Percentiles rank a stretch among this genome's conserved stretches.
Conservation (phyloP, 768 basidiomycete species). For the Pholiota molesta region DNA sequence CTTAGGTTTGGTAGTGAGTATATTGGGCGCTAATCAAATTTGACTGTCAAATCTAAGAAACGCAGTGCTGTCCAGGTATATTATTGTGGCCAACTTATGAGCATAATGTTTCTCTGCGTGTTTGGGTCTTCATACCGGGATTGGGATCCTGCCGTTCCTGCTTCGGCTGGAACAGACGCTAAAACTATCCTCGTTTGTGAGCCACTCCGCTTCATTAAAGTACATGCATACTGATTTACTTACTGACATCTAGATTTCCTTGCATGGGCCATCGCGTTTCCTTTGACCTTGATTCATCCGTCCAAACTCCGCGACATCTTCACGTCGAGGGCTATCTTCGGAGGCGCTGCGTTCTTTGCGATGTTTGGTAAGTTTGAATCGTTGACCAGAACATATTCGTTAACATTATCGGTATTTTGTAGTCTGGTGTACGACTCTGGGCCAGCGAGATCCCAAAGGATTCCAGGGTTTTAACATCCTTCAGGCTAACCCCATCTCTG, state of each 20-base stretch:
- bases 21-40: no score
- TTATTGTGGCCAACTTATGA: conserved; percentile 16
- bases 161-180: conserved; percentile 19
- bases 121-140: conserved; percentile 14
- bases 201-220: not conserved
- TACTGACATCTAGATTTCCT: conserved; percentile 12
- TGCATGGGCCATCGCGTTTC: conserved; percentile 15
- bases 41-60: not conserved
- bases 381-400: not conserved
- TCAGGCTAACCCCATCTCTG: conserved; percentile 13
- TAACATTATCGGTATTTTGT: not conserved
- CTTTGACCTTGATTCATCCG: conserved; percentile 13
- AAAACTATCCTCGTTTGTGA: conserved; percentile 19
- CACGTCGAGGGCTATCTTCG: conserved; percentile 12
- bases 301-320: conserved; percentile 17
- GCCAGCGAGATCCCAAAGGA: conserved; percentile 16
- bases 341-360: conserved; percentile 10
- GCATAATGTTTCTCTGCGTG: conserved; percentile 15
- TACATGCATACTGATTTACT: not conserved
- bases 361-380: conserved; percentile 15
- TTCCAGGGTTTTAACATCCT: conserved; percentile 18
- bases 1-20: conserved; percentile 19
- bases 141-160: conserved; percentile 14
- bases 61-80: conserved; percentile 18
- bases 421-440: conserved; percentile 20